phyloP scores from a whole-genome alignment of 768 basidiomycete species.

The Auricularia auricula-judae region DNA sequence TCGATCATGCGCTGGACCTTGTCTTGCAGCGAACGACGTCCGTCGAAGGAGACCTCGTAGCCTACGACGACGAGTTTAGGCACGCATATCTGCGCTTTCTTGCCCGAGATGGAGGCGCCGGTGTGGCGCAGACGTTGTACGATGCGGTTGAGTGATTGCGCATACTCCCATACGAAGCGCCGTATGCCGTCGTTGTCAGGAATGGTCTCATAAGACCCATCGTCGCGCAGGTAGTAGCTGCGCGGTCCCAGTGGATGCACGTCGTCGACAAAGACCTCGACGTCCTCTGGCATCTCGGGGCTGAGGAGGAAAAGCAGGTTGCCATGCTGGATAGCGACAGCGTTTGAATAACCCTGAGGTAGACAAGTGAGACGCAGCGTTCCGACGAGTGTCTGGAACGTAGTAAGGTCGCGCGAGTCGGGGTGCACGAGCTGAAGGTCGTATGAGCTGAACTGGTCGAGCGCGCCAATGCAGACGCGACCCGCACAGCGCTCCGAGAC shows the following conservation, averaged over 20 bases:
- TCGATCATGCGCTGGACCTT: slow-evolving; percentile 15
- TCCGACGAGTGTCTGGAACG: slow-evolving; percentile 29
- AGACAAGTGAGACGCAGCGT: slow-evolving; percentile 19
- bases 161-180: slow-evolving; percentile 29
- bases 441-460: slow-evolving; percentile 11
- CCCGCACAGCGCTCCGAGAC: neutral
- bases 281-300: slow-evolving; percentile 28
- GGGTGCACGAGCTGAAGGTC: slow-evolving; percentile 21
- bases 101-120: slow-evolving; percentile 27
- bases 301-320: slow-evolving; percentile 27
- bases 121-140: slow-evolving; percentile 26
- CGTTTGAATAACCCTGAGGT: slow-evolving; percentile 33
- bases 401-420: slow-evolving; percentile 26
- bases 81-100: slow-evolving; percentile 22
- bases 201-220: slow-evolving; percentile 24
- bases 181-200: slow-evolving; percentile 25
- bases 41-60: slow-evolving; percentile 27
- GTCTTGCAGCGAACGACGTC: slow-evolving; percentile 17
- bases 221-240: slow-evolving; percentile 15
- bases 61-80: slow-evolving; percentile 23
- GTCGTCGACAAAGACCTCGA: slow-evolving; percentile 30
- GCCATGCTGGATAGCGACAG: slow-evolving; percentile 28
- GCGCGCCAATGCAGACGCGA: slow-evolving; percentile 13
- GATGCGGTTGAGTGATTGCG: slow-evolving; percentile 24
- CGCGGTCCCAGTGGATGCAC: slow-evolving; percentile 23